Evolutionary conservation across 345 rosid genomes (phyloP), one percentile per base, ranked within the genome.

Genomic region (Lepidium sativum): DNA sequence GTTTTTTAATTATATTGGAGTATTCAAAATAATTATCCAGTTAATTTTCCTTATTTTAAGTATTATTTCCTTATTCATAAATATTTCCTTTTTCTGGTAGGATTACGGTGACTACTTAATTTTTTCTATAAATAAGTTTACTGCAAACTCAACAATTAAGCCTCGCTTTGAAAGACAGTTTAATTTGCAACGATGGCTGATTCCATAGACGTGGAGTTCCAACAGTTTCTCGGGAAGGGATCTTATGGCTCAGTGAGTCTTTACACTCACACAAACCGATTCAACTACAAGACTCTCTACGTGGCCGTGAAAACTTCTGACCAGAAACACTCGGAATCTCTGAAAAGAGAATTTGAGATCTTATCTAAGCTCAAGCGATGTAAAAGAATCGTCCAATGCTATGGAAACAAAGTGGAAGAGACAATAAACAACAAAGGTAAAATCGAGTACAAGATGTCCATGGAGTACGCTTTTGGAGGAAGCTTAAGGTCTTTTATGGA

Each of bases 401-500:
- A 63, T 11, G 82, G 79, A 1, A 81, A 67, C 35, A 78, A 56
- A 60, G 63, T 65, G 18, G 3, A 6, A 52, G 32, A 70, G 49
- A 75, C 37, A 1, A 0, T 7, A 0, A 18, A 58, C 38, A n/a
- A 18, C 1, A 20, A 65, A 13, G 78, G 78, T 6, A 17, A 54
- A 25, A 47, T 71, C 69, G 67, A 38, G 17, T 80, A 76, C 71
- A 76, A 63, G 25, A 8, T 80, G 4, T 10, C 70, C 8, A 44
- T 83, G 54, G 87, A 83, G 54, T 80, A 80, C 25, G 83, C 81
- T 4, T 33, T 77, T 6, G 82, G 75, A 27, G 82, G 82, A 59
- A 71, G 76, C 63, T 74, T 82, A 9, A 58, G 23, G 10, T 42
- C 15, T 56, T 31, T 75, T 6, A 70, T 65, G 31, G 21, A 44